A percentile compares a stretch with the other conserved stretches of the same genome.
Conservation (phyloP, 495 filamentous ascomycete genomes). For the Glonium stellatum region DNA sequence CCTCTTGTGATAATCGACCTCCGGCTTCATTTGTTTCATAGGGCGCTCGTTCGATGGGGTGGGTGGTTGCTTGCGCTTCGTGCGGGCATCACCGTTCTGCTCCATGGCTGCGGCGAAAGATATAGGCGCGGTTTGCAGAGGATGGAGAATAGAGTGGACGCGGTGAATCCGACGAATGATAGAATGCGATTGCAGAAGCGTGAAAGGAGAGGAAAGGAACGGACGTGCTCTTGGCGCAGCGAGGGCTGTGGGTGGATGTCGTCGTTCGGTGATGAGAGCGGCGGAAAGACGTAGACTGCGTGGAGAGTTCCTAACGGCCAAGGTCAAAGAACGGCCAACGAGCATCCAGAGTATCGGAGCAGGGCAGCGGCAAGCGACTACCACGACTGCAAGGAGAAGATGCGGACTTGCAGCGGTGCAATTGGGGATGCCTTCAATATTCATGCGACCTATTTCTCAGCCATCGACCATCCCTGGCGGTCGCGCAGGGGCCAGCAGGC, state of each 20-base stretch:
- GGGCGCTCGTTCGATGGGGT: slow-evolving; percentile 30
- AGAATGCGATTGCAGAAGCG: not conserved
- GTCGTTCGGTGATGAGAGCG: not conserved
- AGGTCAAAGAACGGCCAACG: not conserved
- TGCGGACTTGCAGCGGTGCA: not conserved
- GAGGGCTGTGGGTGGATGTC: not conserved
- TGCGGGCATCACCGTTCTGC: slow-evolving; percentile 24
- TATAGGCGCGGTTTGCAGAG: not conserved
- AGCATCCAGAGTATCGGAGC: slow-evolving; percentile 6
- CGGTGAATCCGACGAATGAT: not conserved
- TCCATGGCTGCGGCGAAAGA: slow-evolving; percentile 12
- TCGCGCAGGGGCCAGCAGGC: not conserved
- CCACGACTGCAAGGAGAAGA: slow-evolving; percentile 10
- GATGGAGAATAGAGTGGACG: not conserved
- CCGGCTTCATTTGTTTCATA: slow-evolving; percentile 29
- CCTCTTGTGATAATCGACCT: slow-evolving; percentile 15
- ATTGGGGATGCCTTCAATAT: not conserved
- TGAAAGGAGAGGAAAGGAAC: not conserved
- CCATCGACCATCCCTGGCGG: not conserved
- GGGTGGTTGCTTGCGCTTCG: slow-evolving; percentile 31
- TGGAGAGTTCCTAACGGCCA: slow-evolving; percentile 3
- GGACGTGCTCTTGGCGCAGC: not conserved
- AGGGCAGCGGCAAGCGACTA: slow-evolving; percentile 17
- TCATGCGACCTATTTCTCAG: not conserved
- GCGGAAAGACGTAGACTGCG: not conserved